Conservation (phyloP, 371 early-diverging fungal genomes). For the Mortierella sp. region DNA sequence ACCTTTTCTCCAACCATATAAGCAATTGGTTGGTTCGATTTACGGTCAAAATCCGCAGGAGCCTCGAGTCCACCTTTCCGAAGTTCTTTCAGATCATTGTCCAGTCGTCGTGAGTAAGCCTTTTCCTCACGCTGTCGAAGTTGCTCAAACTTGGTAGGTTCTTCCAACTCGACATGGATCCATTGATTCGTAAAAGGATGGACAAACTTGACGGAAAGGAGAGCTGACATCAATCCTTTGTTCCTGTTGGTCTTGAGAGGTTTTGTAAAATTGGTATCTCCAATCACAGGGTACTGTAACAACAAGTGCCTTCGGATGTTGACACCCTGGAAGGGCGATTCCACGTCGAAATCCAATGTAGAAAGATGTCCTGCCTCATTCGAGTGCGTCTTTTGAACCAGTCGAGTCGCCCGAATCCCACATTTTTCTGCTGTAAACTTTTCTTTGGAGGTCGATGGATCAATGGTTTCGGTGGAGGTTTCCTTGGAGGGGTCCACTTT, state of each 20-base stretch:
- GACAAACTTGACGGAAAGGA: conserved; percentile 57
- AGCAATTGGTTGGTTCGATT: conserved; percentile 62
- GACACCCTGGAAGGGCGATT: conserved; percentile 53
- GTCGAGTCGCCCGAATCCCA: conserved; percentile 12
- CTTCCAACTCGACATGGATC: conserved; percentile 42
- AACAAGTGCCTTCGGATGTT: conserved; percentile 57
- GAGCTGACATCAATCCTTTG: conserved; percentile 70
- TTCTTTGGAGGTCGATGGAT: too few species aligned
- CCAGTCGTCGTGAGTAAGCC: conserved; percentile 61
- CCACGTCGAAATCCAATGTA: conserved; percentile 54
- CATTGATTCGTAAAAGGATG: conserved; percentile 52
- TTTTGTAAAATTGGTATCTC: conserved; percentile 65
- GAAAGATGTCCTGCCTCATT: conserved; percentile 60
- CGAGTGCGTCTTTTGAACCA: conserved; percentile 57
- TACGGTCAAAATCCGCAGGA: conserved; percentile 38
- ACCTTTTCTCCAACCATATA: conserved; percentile 69
- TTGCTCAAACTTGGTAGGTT: conserved; percentile 61
- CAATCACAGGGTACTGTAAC: conserved; percentile 66
- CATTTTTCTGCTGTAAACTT: conserved; percentile 5
- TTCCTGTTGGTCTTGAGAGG: conserved; percentile 67
- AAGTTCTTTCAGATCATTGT: conserved; percentile 61
- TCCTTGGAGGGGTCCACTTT: too few species aligned
- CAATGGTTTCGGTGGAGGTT: too few species aligned
- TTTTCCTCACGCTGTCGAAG: conserved; percentile 67
- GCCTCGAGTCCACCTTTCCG: conserved; percentile 51